These are phyloP conservation scores for Nelumbo lutea DNA, from an alignment of 164 flowering plant species.

Conservation along the genomic window DNA sequence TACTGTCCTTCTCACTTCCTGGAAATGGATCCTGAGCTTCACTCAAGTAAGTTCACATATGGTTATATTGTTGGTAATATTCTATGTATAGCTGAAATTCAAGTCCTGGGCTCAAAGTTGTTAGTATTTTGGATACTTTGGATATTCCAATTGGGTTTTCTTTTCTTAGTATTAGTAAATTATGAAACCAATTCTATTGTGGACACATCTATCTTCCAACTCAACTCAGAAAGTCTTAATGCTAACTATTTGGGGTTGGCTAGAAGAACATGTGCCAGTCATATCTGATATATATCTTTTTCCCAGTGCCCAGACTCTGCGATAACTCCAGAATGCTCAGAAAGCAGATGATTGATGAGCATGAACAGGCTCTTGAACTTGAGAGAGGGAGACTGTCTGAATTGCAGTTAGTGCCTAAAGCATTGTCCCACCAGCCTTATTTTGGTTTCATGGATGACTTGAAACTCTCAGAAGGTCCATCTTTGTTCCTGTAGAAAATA, in stretches of 20 bases:
- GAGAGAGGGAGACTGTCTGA: conserved; percentile 47
- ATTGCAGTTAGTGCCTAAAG: conserved; percentile 39
- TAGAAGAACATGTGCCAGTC: no score
- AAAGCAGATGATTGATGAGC: conserved; percentile 54
- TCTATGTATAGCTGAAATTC: no score
- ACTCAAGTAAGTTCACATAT: conserved; percentile 39
- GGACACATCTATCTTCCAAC: background rate
- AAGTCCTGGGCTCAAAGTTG: no score
- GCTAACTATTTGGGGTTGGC: no score
- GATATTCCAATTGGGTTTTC: background rate
- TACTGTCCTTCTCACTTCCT: conserved; percentile 31
- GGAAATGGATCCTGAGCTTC: conserved; percentile 46
- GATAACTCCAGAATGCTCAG: conserved; percentile 44
- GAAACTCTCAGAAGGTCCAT: conserved; percentile 38
- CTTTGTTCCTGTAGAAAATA: background rate
- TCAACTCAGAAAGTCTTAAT: background rate
- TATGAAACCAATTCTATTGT: background rate
- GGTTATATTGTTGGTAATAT: no score
- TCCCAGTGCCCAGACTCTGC: conserved; percentile 37
- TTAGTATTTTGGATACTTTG: background rate
- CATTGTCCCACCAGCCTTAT: conserved; percentile 22
- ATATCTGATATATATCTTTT: background rate
- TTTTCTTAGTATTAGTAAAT: background rate
- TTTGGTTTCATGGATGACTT: conserved; percentile 45
- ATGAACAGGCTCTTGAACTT: conserved; percentile 44